These are phyloP conservation scores for Poronia punctata DNA, from an alignment of 495 filamentous ascomycete genomes.

Conservation along the genomic window DNA sequence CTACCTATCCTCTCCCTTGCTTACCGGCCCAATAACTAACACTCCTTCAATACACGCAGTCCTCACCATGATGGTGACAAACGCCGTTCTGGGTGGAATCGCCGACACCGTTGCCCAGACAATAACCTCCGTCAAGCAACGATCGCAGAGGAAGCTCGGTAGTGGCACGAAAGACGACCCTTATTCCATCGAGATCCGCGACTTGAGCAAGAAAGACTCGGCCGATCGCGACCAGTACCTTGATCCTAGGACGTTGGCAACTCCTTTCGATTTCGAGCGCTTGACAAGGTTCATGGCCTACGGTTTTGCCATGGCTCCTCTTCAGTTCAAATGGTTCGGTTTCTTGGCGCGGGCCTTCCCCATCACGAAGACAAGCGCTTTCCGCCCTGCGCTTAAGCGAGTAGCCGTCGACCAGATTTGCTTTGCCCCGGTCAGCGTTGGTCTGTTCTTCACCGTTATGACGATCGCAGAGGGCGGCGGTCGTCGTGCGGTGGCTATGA, in stretches of 20 bases:
- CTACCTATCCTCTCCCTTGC: conserved; percentile 1
- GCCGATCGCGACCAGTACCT: conserved; percentile 60
- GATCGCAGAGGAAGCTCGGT: conserved; percentile 52
- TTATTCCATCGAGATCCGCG: conserved; percentile 81
- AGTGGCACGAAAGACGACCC: conserved; percentile 56
- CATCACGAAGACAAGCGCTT: conserved; percentile 66
- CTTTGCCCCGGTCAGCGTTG: conserved; percentile 87
- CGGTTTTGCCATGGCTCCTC: conserved; percentile 88
- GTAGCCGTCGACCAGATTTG: conserved; percentile 92
- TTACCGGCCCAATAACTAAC: conserved; percentile 4
- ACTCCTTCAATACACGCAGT: conserved; percentile 46
- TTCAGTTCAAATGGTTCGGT: conserved; percentile 96
- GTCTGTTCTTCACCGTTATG: conserved; percentile 91
- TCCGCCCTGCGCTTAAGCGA: conserved; percentile 74
- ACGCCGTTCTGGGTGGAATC: conserved; percentile 86
- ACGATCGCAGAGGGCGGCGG: conserved; percentile 93
- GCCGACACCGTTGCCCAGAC: conserved; percentile 94
- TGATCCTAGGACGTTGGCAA: conserved; percentile 52
- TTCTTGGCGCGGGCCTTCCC: conserved; percentile 82
- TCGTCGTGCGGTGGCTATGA: conserved; percentile 66
- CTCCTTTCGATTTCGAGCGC: conserved; percentile 92
- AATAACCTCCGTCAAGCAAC: conserved; percentile 73
- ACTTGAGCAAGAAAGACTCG: conserved; percentile 78
- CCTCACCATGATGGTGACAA: conserved; percentile 96
- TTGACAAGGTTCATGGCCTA: conserved; percentile 92